phyloP scores from a whole-genome alignment of 1,284 basidiomycete species.

The Coriolopsis trogii region DNA sequence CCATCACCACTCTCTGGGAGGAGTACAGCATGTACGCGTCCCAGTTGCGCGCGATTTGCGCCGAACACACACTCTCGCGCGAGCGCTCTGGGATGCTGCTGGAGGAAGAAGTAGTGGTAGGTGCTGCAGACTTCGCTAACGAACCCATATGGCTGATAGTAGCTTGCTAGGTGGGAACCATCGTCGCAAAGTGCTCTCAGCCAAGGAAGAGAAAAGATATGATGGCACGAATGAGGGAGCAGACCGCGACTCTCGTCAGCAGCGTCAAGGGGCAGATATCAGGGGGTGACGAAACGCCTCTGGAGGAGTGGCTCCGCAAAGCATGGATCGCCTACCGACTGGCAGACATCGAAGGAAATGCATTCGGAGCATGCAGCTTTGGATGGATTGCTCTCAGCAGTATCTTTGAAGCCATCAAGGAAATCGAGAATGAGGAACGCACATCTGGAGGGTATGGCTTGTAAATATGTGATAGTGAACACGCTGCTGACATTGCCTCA shows the following conservation, averaged over 20 bases:
- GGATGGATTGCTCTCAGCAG: constrained; percentile 59
- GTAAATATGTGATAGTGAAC: background rate
- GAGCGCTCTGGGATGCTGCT: constrained; percentile 46
- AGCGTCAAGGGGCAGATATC: constrained; percentile 48
- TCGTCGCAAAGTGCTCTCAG: constrained; percentile 60
- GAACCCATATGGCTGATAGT: background rate
- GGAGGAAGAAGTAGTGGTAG: constrained; percentile 58
- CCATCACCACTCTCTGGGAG: constrained; percentile 33
- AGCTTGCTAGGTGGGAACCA: constrained; percentile 49
- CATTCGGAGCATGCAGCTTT: constrained; percentile 63
- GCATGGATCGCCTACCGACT: constrained; percentile 59
- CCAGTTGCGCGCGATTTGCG: constrained; percentile 52
- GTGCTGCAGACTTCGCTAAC: background rate
- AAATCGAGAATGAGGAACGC: constrained; percentile 36
- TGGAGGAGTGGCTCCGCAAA: constrained; percentile 42
- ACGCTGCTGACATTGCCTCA: background rate
- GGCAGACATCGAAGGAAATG: constrained; percentile 37
- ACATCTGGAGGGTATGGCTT: background rate
- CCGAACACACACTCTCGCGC: constrained; percentile 48
- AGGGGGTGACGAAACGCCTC: constrained; percentile 45
- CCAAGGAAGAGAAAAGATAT: constrained; percentile 53
- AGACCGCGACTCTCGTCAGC: constrained; percentile 52
- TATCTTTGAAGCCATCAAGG: constrained; percentile 48
- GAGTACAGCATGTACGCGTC: constrained; percentile 50
- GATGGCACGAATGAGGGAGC: constrained; percentile 56